Conservation (phyloP, 2,329 filamentous ascomycete genomes). For the Dactylonectria macrodidyma region DNA sequence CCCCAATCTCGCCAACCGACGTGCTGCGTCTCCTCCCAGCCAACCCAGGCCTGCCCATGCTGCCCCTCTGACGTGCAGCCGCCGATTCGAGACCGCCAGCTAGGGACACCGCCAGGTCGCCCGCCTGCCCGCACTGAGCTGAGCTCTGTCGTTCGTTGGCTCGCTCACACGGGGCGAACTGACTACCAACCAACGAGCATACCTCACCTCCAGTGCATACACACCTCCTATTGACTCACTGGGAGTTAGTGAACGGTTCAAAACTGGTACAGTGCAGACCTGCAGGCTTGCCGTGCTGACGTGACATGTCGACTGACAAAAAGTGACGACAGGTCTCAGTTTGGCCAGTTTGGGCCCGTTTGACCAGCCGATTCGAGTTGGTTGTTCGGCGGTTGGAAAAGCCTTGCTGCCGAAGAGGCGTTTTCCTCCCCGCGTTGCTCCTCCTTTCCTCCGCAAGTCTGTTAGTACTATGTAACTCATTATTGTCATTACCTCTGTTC, state of each 20-base stretch:
- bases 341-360: constrained; percentile 17
- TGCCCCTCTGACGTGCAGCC: constrained; percentile 35
- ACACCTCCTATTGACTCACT: background rate
- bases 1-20: constrained; percentile 20
- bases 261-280: background rate
- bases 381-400: constrained; percentile 27
- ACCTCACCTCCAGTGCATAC: too few relatives aligned
- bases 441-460: constrained; percentile 19
- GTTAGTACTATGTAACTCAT: constrained; percentile 16
- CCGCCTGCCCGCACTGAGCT: constrained; percentile 20
- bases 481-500: background rate
- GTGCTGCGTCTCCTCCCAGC: constrained; percentile 17
- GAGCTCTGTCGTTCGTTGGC: constrained; percentile 24
- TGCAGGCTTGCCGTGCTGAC: constrained; percentile 9
- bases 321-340: constrained; percentile 29
- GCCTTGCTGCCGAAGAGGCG: constrained; percentile 26
- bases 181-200: too few relatives aligned
- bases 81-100: constrained; percentile 13
- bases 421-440: constrained; percentile 19
- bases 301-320: constrained; percentile 30
- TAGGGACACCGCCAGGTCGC: constrained; percentile 20
- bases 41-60: constrained; percentile 28
- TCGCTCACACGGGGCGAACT: constrained; percentile 1
- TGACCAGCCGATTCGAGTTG: constrained; percentile 18
- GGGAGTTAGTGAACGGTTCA: background rate